These are phyloP conservation scores for Gypsophila paniculata DNA, from an alignment of 179 eudicot genomes.

Conservation along the genomic window DNA sequence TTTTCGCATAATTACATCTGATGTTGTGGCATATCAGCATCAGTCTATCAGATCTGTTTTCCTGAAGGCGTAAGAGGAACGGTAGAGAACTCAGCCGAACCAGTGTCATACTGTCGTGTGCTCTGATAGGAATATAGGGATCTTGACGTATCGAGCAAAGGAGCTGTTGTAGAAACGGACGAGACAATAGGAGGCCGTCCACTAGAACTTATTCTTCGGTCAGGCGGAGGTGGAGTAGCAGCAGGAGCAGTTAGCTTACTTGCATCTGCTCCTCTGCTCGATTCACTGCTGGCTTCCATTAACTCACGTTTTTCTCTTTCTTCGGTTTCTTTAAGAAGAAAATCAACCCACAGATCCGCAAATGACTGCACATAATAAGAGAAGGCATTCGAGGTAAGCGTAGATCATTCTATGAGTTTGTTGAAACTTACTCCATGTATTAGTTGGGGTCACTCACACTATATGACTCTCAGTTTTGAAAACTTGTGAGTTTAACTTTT, in stretches of 20 bases:
- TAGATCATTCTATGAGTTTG: background rate
- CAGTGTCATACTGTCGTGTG: conserved; percentile 43
- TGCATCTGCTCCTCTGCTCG: conserved; percentile 26
- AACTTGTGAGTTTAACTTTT: no score
- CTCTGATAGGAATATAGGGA: conserved; percentile 34
- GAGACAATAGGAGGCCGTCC: conserved; percentile 36
- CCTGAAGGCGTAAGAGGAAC: conserved; percentile 80
- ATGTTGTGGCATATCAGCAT: conserved; percentile 24
- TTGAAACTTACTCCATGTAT: background rate
- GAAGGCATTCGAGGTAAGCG: background rate
- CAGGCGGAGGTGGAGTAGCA: conserved; percentile 27
- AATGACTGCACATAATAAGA: conserved; percentile 52
- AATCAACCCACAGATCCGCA: conserved; percentile 98
- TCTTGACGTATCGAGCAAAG: conserved; percentile 33
- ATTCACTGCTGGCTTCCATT: conserved; percentile 34
- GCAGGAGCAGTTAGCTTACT: conserved; percentile 29
- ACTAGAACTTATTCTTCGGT: conserved; percentile 27
- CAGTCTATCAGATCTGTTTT: conserved; percentile 38
- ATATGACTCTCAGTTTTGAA: no score
- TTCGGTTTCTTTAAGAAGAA: conserved; percentile 87
- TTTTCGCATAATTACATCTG: conserved; percentile 30
- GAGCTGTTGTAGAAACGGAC: conserved; percentile 35
- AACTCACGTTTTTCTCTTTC: conserved; percentile 79
- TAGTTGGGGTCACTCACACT: no score
- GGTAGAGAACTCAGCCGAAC: conserved; percentile 78